Evolutionary conservation across 768 basidiomycete genomes (phyloP).

Genomic region (Tephrocybe sp.): DNA sequence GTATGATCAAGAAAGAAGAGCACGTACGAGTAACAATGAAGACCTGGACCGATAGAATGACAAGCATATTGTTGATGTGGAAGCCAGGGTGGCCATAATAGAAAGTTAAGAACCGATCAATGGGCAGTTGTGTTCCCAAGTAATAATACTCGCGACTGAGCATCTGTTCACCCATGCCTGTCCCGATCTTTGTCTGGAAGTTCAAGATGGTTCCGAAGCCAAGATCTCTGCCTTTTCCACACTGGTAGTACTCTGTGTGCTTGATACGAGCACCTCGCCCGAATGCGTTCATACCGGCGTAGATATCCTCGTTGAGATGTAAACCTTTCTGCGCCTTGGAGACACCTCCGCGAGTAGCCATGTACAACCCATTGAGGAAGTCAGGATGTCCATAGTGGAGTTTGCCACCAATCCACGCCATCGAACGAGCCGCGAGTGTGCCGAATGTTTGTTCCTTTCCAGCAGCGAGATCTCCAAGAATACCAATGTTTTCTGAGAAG

Average conservation of each 20-base stretch:
- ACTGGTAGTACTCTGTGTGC: slow-evolving; percentile 99
- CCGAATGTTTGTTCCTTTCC: slow-evolving; percentile 99
- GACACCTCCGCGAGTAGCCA: slow-evolving; percentile 97
- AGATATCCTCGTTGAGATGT: slow-evolving; percentile 99
- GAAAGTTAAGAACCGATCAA: slow-evolving; percentile 98
- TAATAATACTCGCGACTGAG: slow-evolving; percentile 99
- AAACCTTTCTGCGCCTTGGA: slow-evolving; percentile 99
- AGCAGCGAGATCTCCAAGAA: slow-evolving; percentile 95
- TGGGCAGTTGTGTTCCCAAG: slow-evolving; percentile 93
- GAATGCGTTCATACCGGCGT: slow-evolving; percentile 98
- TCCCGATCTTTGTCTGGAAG: slow-evolving; percentile 99
- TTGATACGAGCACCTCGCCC: slow-evolving; percentile 97
- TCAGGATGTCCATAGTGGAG: slow-evolving; percentile 99
- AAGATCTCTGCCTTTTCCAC: slow-evolving; percentile 97
- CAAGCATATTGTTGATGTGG: slow-evolving; percentile 99
- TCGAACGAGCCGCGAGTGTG: slow-evolving; percentile 90
- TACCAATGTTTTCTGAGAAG: slow-evolving; percentile 99
- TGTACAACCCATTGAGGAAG: slow-evolving; percentile 96
- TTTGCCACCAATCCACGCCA: slow-evolving; percentile 98
- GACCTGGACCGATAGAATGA: slow-evolving; percentile 94
- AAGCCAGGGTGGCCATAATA: slow-evolving; percentile 99
- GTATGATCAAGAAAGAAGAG: slow-evolving; percentile 5
- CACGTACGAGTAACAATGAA: slow-evolving; percentile 88
- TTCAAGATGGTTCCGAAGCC: slow-evolving; percentile 99
- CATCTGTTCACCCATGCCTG: slow-evolving; percentile 99